Conservation (phyloP, 108 stramenopile genomes). For the Aurantiochytrium sp. region DNA sequence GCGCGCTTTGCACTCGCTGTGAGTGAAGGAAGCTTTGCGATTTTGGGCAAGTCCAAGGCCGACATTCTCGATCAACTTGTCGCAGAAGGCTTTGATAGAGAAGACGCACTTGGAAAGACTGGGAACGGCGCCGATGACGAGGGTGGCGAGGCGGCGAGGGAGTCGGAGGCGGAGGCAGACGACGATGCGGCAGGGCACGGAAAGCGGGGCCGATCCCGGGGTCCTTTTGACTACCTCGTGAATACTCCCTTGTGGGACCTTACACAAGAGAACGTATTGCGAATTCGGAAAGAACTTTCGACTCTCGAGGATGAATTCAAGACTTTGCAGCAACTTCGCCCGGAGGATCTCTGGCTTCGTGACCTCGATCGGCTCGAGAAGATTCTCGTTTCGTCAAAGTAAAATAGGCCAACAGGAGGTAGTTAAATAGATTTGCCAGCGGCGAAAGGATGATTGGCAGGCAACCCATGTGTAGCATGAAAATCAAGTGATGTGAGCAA, state of each 20-base stretch:
- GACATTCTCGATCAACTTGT: background rate
- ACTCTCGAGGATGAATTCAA: slow-evolving; percentile 54
- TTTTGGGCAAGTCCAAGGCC: background rate
- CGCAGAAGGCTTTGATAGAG: background rate
- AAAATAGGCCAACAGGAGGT: too few relatives aligned
- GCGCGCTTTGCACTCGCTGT: slow-evolving; percentile 70
- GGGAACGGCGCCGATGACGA: slow-evolving; percentile 3
- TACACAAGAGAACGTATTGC: slow-evolving; percentile 62
- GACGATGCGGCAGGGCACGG: background rate
- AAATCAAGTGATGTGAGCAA: too few relatives aligned
- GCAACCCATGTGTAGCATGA: too few relatives aligned
- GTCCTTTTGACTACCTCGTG: slow-evolving; percentile 71
- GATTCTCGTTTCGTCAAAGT: too few relatives aligned
- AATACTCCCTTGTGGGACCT: slow-evolving; percentile 70
- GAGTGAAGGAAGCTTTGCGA: slow-evolving; percentile 29
- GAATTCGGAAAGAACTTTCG: slow-evolving; percentile 54
- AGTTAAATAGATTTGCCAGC: too few relatives aligned
- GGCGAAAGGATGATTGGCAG: too few relatives aligned
- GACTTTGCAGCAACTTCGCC: slow-evolving; percentile 36
- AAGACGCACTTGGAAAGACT: background rate
- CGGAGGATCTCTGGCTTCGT: slow-evolving; percentile 66
- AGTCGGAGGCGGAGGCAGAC: background rate
- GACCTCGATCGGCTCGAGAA: slow-evolving; percentile 69
- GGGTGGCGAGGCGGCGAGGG: background rate
- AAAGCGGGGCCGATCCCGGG: background rate